Conservation (phyloP, 805 yeast genomes). For the Schwanniomyces vanrijiae region DNA sequence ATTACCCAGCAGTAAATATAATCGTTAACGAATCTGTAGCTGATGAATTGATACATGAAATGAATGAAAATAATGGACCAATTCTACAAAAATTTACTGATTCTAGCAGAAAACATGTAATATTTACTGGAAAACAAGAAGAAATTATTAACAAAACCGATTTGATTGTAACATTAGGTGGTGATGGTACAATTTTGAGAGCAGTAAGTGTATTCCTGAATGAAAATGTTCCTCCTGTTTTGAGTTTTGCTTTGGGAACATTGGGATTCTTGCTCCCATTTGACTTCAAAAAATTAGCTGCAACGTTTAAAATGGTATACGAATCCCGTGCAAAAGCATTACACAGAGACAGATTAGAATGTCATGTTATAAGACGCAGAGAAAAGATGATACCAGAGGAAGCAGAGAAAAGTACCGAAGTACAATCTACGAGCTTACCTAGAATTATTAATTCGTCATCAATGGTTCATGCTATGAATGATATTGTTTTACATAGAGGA, state of each 20-base stretch:
- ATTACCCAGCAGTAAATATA: constrained; percentile 72
- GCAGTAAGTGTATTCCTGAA: constrained; percentile 79
- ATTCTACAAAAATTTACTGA: constrained; percentile 2
- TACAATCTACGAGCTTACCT: background rate
- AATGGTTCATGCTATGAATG: constrained; percentile 85
- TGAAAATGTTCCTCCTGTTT: constrained; percentile 79
- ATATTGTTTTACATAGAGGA: constrained; percentile 85
- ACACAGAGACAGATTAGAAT: constrained; percentile 76
- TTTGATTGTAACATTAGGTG: constrained; percentile 85
- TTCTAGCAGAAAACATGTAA: constrained; percentile 24
- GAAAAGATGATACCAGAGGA: constrained; percentile 2
- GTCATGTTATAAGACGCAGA: constrained; percentile 51
- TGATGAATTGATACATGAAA: constrained; percentile 54
- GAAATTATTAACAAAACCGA: constrained; percentile 72
- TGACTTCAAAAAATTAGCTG: constrained; percentile 61
- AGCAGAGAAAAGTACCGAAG: constrained; percentile 2
- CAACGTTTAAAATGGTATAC: constrained; percentile 66
- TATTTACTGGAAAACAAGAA: constrained; percentile 58
- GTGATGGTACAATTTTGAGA: constrained; percentile 89
- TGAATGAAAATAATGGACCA: constrained; percentile 15
- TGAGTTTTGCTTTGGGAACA: constrained; percentile 88
- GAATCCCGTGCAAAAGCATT: constrained; percentile 68
- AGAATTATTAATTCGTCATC: constrained; percentile 9
- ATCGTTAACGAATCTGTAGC: constrained; percentile 76
- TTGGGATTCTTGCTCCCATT: constrained; percentile 88